Evolutionary conservation across 306 rosid genomes (phyloP), one percentile per base, ranked within the genome.

Genomic region (Nissolia schottii): DNA sequence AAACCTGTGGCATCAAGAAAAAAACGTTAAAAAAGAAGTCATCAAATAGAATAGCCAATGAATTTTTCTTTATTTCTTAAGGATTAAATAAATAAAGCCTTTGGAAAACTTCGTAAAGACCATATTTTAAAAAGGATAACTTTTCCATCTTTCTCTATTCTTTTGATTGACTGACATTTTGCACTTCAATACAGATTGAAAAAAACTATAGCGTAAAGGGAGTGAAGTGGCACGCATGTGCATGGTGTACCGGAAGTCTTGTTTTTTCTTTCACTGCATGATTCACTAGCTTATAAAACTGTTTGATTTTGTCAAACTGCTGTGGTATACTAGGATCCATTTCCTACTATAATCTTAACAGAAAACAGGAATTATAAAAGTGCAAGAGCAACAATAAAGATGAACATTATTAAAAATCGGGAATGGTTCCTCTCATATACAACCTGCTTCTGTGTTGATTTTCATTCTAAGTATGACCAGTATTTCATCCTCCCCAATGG

Each of bases 1-100:
- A 77, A 92, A 60, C 85, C 97, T 92, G 87, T 38, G 0, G 31
- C 58, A 49, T 23, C 37, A 74, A 64, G 0, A 34, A 73, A 65
- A 22, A 48, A 38, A n/a, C n/a, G n/a, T n/a, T n/a, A 66, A 62
- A 43, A n/a, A n/a, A 63, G 45, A 15, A 13, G 6, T 53, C 1
- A 10, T 73, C 22, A 32, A n/a, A 46, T 9, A 20, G 15, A 74
- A 59, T 48, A 22, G 27, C 25, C 37, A 67, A 55, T 29, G 43
- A 4, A 11, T 24, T 27, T 64, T 10, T 13, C 10, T 46, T 3
- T 18, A 3, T 4, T 56, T 55, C 9, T 70, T 32, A 28, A 48
- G 32, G 29, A n/a, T n/a, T n/a, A n/a, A 48, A 15, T 66, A 20
- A 23, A 13, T 11, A 28, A 68, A 69, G 25, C 27, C 56, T 49